phyloP scores from a whole-genome alignment of 148 eudicot species.

The Amaranthus palmeri region DNA sequence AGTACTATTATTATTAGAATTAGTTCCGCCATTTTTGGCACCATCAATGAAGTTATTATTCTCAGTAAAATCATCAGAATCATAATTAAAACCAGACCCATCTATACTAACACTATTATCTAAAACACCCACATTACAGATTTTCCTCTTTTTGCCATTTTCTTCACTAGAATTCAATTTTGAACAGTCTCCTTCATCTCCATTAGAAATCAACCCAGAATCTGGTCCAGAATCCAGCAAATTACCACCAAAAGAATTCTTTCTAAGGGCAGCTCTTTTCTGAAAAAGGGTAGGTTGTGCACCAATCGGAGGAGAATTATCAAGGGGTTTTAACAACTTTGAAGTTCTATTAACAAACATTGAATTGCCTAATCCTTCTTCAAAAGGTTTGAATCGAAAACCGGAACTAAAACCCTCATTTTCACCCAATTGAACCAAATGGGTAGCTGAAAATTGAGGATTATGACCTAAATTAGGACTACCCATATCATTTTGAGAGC shows the following conservation, averaged over 20 bases:
- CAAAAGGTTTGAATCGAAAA: conserved; percentile 38
- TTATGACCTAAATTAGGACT: conserved; percentile 33
- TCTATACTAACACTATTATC: conserved; percentile 61
- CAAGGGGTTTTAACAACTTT: conserved; percentile 70
- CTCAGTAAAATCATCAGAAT: conserved; percentile 77
- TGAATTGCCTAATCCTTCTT: conserved; percentile 37
- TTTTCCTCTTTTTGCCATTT: conserved; percentile 39
- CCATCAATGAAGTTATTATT: conserved; percentile 24
- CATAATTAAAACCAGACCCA: conserved; percentile 68
- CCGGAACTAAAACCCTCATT: conserved; percentile 23
- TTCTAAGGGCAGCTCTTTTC: conserved; percentile 77
- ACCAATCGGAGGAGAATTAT: conserved; percentile 55
- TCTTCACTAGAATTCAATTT: conserved; percentile 18
- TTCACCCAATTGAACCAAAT: conserved; percentile 42
- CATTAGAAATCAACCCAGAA: conserved; percentile 8
- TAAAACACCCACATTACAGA: conserved; percentile 34
- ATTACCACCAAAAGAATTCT: conserved; percentile 34
- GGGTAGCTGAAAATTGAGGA: conserved; percentile 38
- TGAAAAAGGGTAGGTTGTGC: conserved; percentile 86
- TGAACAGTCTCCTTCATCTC: conserved; percentile 20
- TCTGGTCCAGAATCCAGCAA: conserved; percentile 22
- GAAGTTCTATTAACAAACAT: conserved; percentile 48
- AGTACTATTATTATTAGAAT: conserved; percentile 48
- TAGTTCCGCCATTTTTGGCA: conserved; percentile 45
- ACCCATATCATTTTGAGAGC: conserved; percentile 39